Evolutionary conservation across 371 early-diverging fungal species (phyloP).

Genomic region (Coemansia sp.): DNA sequence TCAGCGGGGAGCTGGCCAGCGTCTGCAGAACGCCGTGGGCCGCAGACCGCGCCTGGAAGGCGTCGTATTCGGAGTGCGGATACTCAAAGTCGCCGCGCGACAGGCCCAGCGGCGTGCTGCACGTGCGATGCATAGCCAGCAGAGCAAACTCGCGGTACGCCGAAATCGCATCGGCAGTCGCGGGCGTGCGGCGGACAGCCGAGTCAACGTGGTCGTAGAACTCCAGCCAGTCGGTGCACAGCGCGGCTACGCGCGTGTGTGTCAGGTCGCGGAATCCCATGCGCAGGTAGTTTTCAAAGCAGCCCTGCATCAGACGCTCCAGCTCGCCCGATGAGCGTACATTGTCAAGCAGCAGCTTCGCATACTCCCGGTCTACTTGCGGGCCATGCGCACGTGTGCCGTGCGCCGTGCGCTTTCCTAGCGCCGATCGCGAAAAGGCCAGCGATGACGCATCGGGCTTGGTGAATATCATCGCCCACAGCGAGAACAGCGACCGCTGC

Average conservation of each 20-base stretch:
- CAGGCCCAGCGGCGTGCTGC: constrained; percentile 67
- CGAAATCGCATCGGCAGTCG: constrained; percentile 57
- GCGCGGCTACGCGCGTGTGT: constrained; percentile 61
- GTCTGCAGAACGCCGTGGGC: constrained; percentile 59
- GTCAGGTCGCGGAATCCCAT: constrained; percentile 77
- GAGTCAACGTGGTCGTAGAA: constrained; percentile 77
- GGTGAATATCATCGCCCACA: constrained; percentile 80
- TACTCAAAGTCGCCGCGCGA: constrained; percentile 67
- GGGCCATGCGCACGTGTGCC: background rate
- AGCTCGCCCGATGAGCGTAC: constrained; percentile 74
- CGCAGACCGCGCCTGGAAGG: constrained; percentile 56
- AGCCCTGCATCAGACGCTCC: constrained; percentile 80
- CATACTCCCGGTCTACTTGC: constrained; percentile 17
- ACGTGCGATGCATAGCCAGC: constrained; percentile 78
- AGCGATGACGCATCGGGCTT: constrained; percentile 18
- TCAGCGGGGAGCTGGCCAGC: constrained; percentile 57
- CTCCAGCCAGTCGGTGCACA: constrained; percentile 69
- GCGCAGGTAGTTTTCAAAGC: constrained; percentile 85
- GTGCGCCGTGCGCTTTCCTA: background rate
- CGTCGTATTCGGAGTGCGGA: constrained; percentile 78
- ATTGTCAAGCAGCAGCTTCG: constrained; percentile 52
- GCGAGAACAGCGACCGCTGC: constrained; percentile 67
- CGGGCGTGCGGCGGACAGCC: constrained; percentile 44
- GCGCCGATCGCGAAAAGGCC: constrained; percentile 4
- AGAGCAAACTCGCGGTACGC: constrained; percentile 73